Percentiles rank a stretch among this genome's conserved stretches.
Evolutionary conservation across 2,329 filamentous ascomycete genomes (phyloP).

Genomic region (Xenoacremonium recifei): DNA sequence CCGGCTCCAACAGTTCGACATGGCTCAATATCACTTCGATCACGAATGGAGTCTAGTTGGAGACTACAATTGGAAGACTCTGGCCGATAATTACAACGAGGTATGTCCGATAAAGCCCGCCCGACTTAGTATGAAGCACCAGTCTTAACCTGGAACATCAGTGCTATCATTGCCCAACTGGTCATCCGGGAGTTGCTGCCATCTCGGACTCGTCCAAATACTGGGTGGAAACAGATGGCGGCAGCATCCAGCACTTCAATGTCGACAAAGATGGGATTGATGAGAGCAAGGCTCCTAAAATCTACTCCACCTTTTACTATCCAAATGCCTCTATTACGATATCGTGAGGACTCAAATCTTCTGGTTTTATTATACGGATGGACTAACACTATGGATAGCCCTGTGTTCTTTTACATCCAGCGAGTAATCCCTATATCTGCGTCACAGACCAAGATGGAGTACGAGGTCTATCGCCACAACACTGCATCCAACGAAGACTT

Average conservation of each 20-base stretch:
- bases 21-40: conserved; percentile 52
- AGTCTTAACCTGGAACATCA: no score
- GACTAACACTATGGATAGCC: no score
- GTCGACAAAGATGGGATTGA: conserved; percentile 42
- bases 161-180: conserved; percentile 60
- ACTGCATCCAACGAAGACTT: conserved; percentile 55
- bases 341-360: conserved; percentile 46
- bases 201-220: conserved; percentile 55
- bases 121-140: no score
- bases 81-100: conserved; percentile 61
- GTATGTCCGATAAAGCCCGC: no score
- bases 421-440: conserved; percentile 51
- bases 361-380: no score
- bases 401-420: conserved; percentile 57
- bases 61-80: conserved; percentile 57
- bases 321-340: conserved; percentile 48
- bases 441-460: conserved; percentile 11
- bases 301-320: conserved; percentile 46
- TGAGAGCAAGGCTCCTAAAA: conserved; percentile 30
- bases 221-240: conserved; percentile 44
- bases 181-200: conserved; percentile 54
- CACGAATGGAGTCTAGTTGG: conserved; percentile 55
- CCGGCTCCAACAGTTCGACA: conserved; percentile 43
- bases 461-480: conserved; percentile 57
- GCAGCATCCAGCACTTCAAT: conserved; percentile 49